Conservation (phyloP, 345 rosid species). For the Brassica napus region DNA sequence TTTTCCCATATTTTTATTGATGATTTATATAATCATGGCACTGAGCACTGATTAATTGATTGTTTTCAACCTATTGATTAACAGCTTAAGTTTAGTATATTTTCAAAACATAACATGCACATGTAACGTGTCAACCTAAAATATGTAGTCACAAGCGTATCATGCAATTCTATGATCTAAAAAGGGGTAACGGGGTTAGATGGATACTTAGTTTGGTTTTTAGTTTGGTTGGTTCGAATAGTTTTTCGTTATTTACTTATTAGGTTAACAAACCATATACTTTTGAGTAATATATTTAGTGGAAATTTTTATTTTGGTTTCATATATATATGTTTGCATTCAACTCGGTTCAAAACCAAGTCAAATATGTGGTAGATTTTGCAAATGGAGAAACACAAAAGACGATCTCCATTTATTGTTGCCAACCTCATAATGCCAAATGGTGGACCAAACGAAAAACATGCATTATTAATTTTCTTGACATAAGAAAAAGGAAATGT, state of each 20-base stretch:
- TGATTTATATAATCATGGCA: not conserved
- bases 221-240: not conserved
- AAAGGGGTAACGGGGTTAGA: not conserved
- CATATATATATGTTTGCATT: not conserved
- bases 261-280: not conserved
- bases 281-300: not conserved
- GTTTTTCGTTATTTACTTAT: not conserved
- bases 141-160: not conserved
- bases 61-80: not conserved
- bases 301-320: not conserved
- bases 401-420: conserved; percentile 39
- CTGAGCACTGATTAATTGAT: not conserved
- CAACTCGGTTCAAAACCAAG: not conserved
- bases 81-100: not conserved
- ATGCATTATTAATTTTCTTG: conserved; percentile 28
- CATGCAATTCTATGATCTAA: not conserved
- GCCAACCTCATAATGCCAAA: conserved; percentile 41
- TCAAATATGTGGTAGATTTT: conserved; percentile 18
- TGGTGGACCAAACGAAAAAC: conserved; percentile 38
- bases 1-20: not conserved
- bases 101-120: not conserved
- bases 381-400: conserved; percentile 29
- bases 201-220: not conserved
- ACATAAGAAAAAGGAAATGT: conserved; percentile 2
- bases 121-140: not conserved